A percentile compares a stretch with the other conserved stretches of the same genome.
Evolutionary conservation across 176 grass and related monocot species (phyloP).

Genomic region (Raddia guianensis): DNA sequence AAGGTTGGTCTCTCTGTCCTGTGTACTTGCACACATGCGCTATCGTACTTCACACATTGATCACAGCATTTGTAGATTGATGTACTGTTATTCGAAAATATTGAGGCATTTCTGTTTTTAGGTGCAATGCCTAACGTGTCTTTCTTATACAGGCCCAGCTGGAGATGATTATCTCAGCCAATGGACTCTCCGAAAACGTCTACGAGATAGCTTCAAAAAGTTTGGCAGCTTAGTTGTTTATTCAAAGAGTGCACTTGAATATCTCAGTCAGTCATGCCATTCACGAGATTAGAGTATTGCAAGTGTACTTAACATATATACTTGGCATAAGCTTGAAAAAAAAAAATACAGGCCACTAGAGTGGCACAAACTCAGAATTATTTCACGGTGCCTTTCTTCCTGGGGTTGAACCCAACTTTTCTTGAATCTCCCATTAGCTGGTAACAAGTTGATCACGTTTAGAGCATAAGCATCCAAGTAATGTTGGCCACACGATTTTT

Average conservation of each 20-base stretch:
- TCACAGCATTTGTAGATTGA: background rate
- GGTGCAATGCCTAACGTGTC: background rate
- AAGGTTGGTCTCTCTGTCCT: constrained; percentile 47
- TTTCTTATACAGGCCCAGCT: constrained; percentile 71
- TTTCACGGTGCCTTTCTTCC: background rate
- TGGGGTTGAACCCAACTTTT: background rate
- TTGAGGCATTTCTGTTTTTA: background rate
- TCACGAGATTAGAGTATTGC: background rate
- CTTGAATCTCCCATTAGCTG: background rate
- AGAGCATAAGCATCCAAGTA: background rate
- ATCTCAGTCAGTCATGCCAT: background rate
- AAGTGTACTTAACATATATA: constrained; percentile 23
- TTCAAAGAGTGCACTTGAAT: background rate
- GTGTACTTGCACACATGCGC: background rate
- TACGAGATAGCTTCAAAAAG: constrained; percentile 94
- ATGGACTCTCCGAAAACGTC: constrained; percentile 94
- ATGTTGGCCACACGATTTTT: background rate
- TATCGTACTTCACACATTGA: background rate
- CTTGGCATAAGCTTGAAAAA: constrained; percentile 2
- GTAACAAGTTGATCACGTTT: background rate
- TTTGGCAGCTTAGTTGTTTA: constrained; percentile 60
- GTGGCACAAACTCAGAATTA: constrained; percentile 4
- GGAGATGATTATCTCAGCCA: constrained; percentile 88
- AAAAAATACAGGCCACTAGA: background rate
- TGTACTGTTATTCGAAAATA: background rate